phyloP scores from a whole-genome alignment of 2,329 filamentous ascomycete genomes.

The Exophiala aquamarina region DNA sequence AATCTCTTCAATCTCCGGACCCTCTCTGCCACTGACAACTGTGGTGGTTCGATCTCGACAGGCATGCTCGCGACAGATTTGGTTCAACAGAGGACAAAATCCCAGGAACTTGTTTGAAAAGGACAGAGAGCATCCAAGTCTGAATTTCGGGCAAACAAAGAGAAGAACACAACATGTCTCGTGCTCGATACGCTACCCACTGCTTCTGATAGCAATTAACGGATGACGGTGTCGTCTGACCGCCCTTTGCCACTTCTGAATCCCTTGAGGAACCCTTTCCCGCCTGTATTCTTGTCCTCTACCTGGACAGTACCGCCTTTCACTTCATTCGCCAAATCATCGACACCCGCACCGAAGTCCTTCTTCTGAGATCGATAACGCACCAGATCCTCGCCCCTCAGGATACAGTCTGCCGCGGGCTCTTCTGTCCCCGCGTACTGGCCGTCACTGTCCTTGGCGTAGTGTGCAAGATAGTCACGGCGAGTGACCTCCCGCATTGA shows the following conservation, averaged over 20 bases:
- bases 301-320: neutral
- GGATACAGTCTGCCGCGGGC: conserved; percentile 25
- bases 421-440: conserved; percentile 23
- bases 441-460: conserved; percentile 25
- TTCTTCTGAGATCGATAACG: neutral
- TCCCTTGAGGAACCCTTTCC: neutral
- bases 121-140: too few species aligned
- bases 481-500: conserved; percentile 21
- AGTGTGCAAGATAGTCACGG: conserved; percentile 23
- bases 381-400: conserved; percentile 17
- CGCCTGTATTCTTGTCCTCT: neutral
- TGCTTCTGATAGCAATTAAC: neutral
- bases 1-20: conserved; percentile 35
- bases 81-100: too few species aligned
- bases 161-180: too few species aligned
- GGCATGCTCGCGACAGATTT: too few species aligned
- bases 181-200: too few species aligned
- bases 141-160: too few species aligned
- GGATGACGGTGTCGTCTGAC: neutral
- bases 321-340: neutral
- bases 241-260: neutral
- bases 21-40: conserved; percentile 25
- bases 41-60: too few species aligned
- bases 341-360: neutral
- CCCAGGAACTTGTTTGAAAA: too few species aligned